Evolutionary conservation across 495 filamentous ascomycete species (phyloP).

Genomic region (Talaromyces nanjingensis): DNA sequence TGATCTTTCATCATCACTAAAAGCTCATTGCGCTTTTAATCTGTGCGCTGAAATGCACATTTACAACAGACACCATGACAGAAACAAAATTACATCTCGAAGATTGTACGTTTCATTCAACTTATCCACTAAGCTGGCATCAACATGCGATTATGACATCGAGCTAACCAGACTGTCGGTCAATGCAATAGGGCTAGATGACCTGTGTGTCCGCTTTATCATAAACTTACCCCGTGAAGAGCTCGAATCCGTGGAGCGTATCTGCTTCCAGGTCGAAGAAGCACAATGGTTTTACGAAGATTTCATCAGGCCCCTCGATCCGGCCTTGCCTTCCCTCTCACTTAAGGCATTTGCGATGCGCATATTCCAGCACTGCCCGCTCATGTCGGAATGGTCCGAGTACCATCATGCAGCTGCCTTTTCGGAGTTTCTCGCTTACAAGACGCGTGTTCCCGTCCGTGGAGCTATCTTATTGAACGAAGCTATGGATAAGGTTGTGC

Average conservation of each 20-base stretch:
- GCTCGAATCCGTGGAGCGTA: constrained; percentile 79
- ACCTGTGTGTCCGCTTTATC: constrained; percentile 91
- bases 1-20: constrained; percentile 1
- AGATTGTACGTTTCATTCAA: constrained; percentile 59
- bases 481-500: constrained; percentile 80
- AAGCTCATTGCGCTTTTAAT: background rate
- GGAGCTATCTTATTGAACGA: constrained; percentile 90
- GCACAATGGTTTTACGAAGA: constrained; percentile 99
- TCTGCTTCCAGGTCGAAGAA: constrained; percentile 97
- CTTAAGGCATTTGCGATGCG: constrained; percentile 75
- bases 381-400: constrained; percentile 70
- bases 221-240: constrained; percentile 91
- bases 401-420: constrained; percentile 76
- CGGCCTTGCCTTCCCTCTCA: constrained; percentile 72
- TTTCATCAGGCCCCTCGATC: constrained; percentile 88
- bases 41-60: constrained; percentile 37
- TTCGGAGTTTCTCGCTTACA: constrained; percentile 85
- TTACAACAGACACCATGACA: constrained; percentile 53
- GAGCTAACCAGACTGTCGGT: background rate
- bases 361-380: constrained; percentile 88
- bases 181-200: constrained; percentile 70
- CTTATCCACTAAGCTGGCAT: background rate
- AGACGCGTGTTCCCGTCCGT: constrained; percentile 85
- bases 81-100: constrained; percentile 76
- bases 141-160: background rate